These are phyloP conservation scores for Magnaporthiopsis rhizophila DNA, from an alignment of 2,329 filamentous ascomycete genomes.

Conservation along the genomic window DNA sequence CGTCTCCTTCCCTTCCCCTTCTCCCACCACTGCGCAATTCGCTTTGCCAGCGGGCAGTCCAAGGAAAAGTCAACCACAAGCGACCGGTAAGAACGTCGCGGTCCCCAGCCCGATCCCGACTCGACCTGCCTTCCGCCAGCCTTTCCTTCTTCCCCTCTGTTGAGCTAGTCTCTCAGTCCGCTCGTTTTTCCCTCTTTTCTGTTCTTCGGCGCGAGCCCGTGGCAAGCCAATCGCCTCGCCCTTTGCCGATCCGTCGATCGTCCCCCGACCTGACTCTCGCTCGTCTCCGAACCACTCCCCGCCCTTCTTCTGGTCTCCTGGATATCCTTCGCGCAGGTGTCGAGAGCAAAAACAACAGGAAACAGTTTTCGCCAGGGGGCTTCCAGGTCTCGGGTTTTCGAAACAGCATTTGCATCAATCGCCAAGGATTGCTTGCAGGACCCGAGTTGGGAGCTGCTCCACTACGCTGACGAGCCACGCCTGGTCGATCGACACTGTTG, in stretches of 20 bases:
- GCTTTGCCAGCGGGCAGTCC: slow-evolving; percentile 2
- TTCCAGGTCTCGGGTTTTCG: background rate
- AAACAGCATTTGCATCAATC: background rate
- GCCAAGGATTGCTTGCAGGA: background rate
- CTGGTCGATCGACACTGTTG: slow-evolving; percentile 7
- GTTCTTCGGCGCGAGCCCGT: background rate
- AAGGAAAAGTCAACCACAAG: background rate
- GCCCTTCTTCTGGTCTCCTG: slow-evolving; percentile 14
- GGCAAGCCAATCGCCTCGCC: background rate
- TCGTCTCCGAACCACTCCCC: slow-evolving; percentile 14
- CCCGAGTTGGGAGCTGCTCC: background rate
- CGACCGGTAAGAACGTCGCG: slow-evolving; percentile 1
- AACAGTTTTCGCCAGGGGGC: background rate
- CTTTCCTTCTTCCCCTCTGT: slow-evolving; percentile 1
- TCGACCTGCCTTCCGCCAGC: slow-evolving; percentile 6
- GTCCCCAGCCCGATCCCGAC: slow-evolving; percentile 4
- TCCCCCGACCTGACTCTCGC: slow-evolving; percentile 10
- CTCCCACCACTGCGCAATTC: slow-evolving; percentile 3
- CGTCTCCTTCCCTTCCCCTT: slow-evolving; percentile 12
- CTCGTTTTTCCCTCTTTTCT: slow-evolving; percentile 1
- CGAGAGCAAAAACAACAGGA: slow-evolving; percentile 4
- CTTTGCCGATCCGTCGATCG: slow-evolving; percentile 24
- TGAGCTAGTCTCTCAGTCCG: slow-evolving; percentile 5
- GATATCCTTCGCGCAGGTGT: slow-evolving; percentile 18
- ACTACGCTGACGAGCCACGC: slow-evolving; percentile 7